Conservation (phyloP, 805 yeast species). For the Monosporozyma siamensis region DNA sequence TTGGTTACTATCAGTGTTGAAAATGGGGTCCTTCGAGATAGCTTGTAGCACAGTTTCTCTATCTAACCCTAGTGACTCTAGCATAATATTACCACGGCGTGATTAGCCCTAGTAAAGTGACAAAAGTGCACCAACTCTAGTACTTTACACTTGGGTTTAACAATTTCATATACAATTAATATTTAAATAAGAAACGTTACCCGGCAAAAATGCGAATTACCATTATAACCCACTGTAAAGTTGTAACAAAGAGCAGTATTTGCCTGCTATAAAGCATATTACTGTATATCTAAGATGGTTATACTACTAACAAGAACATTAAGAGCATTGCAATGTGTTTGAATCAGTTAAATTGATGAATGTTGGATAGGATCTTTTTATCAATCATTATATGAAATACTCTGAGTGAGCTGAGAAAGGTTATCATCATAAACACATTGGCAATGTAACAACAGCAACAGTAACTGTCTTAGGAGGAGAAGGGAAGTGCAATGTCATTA, state of each 20-base stretch:
- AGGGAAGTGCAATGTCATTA: not conserved
- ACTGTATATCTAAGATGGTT: no score
- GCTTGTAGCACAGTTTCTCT: not conserved
- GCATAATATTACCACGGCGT: not conserved
- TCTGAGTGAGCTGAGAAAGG: conserved; percentile 38
- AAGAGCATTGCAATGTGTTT: conserved; percentile 4
- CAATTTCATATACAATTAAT: not conserved
- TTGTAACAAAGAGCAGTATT: no score
- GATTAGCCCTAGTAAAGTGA: no score
- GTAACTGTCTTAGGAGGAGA: not conserved
- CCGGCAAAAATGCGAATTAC: not conserved
- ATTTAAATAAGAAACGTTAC: not conserved
- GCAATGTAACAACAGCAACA: not conserved
- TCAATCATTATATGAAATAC: conserved; percentile 27
- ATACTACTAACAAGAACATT: not conserved
- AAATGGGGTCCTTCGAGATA: not conserved
- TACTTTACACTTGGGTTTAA: not conserved
- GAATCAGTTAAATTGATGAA: conserved; percentile 31
- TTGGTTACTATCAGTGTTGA: not conserved
- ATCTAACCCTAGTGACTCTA: not conserved
- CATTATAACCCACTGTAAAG: no score
- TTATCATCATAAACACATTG: conserved; percentile 29
- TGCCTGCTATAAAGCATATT: no score
- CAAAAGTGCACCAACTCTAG: no score
- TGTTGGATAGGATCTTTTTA: conserved; percentile 34